A percentile compares a stretch with the other conserved stretches of the same genome.
Conservation (phyloP, 768 basidiomycete genomes). For the Cystofilobasidium macerans region DNA sequence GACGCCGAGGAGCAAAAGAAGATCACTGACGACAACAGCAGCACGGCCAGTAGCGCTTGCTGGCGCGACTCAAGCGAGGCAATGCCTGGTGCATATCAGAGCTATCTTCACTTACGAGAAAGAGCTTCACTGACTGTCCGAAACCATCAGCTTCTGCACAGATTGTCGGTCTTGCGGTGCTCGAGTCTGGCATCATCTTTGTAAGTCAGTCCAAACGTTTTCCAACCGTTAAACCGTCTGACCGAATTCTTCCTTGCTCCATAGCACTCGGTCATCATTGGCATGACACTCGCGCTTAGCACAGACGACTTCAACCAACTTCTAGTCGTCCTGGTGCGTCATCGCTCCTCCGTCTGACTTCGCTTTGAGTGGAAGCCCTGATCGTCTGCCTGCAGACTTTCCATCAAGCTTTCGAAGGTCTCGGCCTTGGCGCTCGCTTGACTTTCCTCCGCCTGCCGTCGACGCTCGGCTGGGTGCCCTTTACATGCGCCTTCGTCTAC, state of each 20-base stretch:
- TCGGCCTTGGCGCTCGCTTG: slow-evolving; percentile 76
- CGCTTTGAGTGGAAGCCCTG: too few relatives aligned
- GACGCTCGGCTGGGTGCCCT: slow-evolving; percentile 42
- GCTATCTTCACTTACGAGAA: too few relatives aligned
- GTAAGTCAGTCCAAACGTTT: slow-evolving; percentile 43
- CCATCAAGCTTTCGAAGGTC: slow-evolving; percentile 88
- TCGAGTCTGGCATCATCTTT: slow-evolving; percentile 62
- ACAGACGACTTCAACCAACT: slow-evolving; percentile 59
- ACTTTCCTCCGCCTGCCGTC: slow-evolving; percentile 48
- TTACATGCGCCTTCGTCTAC: slow-evolving; percentile 50
- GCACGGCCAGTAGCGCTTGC: background rate
- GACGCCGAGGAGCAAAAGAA: background rate
- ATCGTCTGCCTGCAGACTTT: too few relatives aligned
- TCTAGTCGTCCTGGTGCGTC: slow-evolving; percentile 76
- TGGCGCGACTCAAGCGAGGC: slow-evolving; percentile 9
- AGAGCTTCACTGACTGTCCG: too few relatives aligned
- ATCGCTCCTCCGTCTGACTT: too few relatives aligned
- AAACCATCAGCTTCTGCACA: slow-evolving; percentile 56
- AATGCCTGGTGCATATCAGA: slow-evolving; percentile 23
- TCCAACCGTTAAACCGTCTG: slow-evolving; percentile 34
- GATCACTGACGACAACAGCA: background rate
- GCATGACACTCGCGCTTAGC: slow-evolving; percentile 74
- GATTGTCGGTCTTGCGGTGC: slow-evolving; percentile 72
- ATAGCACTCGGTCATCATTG: slow-evolving; percentile 51
- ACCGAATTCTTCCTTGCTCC: background rate